A percentile compares a stretch with the other conserved stretches of the same genome.
These are phyloP conservation scores for Jaapia argillacea DNA, from an alignment of 768 basidiomycete genomes.

Conservation along the genomic window DNA sequence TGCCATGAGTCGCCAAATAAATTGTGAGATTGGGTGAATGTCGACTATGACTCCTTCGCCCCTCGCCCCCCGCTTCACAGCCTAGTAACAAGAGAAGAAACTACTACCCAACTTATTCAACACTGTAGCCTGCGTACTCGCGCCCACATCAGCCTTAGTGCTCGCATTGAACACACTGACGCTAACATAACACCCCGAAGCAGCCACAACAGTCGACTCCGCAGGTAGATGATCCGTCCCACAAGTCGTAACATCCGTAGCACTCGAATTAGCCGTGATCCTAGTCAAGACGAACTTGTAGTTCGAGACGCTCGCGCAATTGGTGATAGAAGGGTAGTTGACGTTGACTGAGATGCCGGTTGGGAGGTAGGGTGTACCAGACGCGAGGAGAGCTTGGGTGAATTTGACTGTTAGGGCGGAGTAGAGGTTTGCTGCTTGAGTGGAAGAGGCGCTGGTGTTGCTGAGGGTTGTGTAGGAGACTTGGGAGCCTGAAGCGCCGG, in stretches of 20 bases:
- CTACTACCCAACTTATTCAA: slow-evolving; percentile 13
- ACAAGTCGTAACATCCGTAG: slow-evolving; percentile 22
- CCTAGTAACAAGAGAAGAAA: no score
- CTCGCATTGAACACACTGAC: slow-evolving; percentile 20
- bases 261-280: slow-evolving; percentile 13
- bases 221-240: slow-evolving; percentile 20
- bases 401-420: slow-evolving; percentile 32
- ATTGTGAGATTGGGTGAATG: no score
- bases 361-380: slow-evolving; percentile 20
- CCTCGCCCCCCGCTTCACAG: no score
- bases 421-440: slow-evolving; percentile 30
- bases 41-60: no score
- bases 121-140: slow-evolving; percentile 18
- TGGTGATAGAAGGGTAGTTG: slow-evolving; percentile 20
- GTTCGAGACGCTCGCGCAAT: slow-evolving; percentile 15
- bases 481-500: slow-evolving; percentile 27
- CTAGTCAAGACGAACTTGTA: slow-evolving; percentile 24
- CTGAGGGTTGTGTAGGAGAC: slow-evolving; percentile 43
- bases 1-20: no score
- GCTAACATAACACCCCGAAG: slow-evolving; percentile 18
- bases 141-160: slow-evolving; percentile 22
- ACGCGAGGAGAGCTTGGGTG: slow-evolving; percentile 18
- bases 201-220: slow-evolving; percentile 16
- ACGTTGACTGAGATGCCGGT: slow-evolving; percentile 23
- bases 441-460: slow-evolving; percentile 21